Evolutionary conservation across 352 stramenopile genomes (phyloP).

Genomic region (Pythium folliculosum): DNA sequence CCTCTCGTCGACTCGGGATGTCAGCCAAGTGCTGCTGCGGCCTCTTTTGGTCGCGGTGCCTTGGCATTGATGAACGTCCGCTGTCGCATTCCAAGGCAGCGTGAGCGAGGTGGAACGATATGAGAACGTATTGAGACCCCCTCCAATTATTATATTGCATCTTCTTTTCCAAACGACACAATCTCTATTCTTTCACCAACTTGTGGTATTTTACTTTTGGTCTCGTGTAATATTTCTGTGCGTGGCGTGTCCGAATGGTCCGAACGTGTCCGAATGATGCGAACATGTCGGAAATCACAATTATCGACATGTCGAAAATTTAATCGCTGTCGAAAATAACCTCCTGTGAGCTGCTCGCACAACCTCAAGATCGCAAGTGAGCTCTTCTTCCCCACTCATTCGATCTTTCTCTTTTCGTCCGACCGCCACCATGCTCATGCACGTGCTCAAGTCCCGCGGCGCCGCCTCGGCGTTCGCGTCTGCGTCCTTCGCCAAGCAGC

Average conservation of each 20-base stretch:
- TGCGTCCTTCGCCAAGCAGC: conserved; percentile 17
- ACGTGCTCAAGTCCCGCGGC: conserved; percentile 39
- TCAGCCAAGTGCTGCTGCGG: conserved; percentile 1
- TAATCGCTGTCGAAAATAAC: conserved; percentile 26
- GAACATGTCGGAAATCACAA: neutral
- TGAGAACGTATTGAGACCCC: conserved; percentile 20
- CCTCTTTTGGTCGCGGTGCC: conserved; percentile 10
- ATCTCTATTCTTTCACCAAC: too few relatives aligned
- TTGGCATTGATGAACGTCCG: conserved; percentile 18
- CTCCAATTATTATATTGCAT: neutral
- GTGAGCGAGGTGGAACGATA: conserved; percentile 25
- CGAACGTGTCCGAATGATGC: neutral
- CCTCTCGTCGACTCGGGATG: conserved; percentile 32
- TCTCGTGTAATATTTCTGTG: too few relatives aligned
- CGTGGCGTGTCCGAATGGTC: neutral
- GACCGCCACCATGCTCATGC: conserved; percentile 24
- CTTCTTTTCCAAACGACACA: neutral
- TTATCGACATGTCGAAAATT: conserved; percentile 28
- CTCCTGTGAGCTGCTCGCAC: too few relatives aligned
- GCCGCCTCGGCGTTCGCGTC: conserved; percentile 13
- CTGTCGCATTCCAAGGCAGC: conserved; percentile 16
- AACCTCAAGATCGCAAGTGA: conserved; percentile 10
- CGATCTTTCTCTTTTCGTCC: neutral
- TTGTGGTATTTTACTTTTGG: too few relatives aligned
- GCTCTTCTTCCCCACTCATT: neutral